A percentile compares a stretch with the other conserved stretches of the same genome.
phyloP scores from a whole-genome alignment of 2,329 filamentous ascomycete genomes.

The Diaporthe velutina region DNA sequence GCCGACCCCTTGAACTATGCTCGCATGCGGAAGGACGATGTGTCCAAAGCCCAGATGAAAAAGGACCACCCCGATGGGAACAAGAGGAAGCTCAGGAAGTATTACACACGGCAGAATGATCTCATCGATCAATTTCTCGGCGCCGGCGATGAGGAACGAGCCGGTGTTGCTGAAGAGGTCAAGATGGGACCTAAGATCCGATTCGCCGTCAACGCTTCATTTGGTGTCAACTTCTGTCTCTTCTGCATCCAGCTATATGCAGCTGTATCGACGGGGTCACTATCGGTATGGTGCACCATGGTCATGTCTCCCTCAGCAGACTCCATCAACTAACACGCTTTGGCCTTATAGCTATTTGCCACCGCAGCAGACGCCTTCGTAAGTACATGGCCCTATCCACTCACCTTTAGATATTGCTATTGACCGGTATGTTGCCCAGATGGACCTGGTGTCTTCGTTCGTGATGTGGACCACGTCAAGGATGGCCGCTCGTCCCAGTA shows the following conservation, averaged over 20 bases:
- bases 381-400: constrained; percentile 41
- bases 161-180: constrained; percentile 62
- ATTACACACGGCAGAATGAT: constrained; percentile 61
- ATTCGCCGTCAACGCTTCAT: constrained; percentile 66
- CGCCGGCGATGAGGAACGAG: constrained; percentile 66
- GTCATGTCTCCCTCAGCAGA: background rate
- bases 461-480: constrained; percentile 73
- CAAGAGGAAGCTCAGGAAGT: constrained; percentile 58
- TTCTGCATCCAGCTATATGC: constrained; percentile 72
- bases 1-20: constrained; percentile 52
- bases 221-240: constrained; percentile 64
- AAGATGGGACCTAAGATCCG: constrained; percentile 65
- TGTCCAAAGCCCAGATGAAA: constrained; percentile 60
- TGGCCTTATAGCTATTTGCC: constrained; percentile 64
- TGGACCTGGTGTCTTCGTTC: constrained; percentile 74
- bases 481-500: constrained; percentile 69
- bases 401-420: constrained; percentile 16
- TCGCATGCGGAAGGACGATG: constrained; percentile 55
- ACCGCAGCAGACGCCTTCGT: constrained; percentile 75
- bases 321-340: constrained; percentile 10
- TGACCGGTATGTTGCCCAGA: constrained; percentile 50
- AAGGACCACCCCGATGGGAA: constrained; percentile 60
- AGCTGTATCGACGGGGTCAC: constrained; percentile 68
- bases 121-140: constrained; percentile 67
- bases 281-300: constrained; percentile 54